Conservation (phyloP, 306 rosid genomes). For the Vicia faba region DNA sequence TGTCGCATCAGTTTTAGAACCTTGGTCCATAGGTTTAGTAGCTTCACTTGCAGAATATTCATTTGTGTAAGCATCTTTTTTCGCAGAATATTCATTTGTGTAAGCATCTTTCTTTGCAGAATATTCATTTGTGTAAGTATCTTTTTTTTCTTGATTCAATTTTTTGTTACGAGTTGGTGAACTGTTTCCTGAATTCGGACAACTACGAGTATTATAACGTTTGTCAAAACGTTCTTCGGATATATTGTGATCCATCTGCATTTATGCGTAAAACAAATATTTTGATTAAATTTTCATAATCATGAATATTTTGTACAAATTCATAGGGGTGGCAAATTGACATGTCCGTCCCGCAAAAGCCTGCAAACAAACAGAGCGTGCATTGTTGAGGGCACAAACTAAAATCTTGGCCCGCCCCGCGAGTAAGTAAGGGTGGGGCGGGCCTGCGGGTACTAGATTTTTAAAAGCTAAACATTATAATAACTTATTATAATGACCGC, state of each 20-base stretch:
- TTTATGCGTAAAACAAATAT: conserved; percentile 24
- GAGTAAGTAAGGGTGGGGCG: no score
- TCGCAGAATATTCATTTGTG: conserved; percentile 35
- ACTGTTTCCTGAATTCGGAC: conserved; percentile 41
- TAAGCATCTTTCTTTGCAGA: conserved; percentile 14
- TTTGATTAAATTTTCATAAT: conserved; percentile 29
- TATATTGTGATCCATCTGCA: conserved; percentile 46
- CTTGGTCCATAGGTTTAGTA: conserved; percentile 31
- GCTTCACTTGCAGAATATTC: conserved; percentile 34
- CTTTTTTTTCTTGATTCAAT: conserved; percentile 33
- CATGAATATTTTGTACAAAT: no score
- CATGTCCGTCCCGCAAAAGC: no score
- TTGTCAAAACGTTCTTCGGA: conserved; percentile 41
- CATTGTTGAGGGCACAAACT: no score
- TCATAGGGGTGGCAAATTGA: no score
- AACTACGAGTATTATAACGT: conserved; percentile 26
- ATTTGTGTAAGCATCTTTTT: conserved; percentile 35
- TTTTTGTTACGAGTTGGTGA: conserved; percentile 31
- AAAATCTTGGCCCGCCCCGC: no score
- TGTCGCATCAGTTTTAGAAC: conserved; percentile 41
- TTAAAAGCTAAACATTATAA: no score
- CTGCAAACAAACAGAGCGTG: no score
- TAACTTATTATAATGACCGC: no score
- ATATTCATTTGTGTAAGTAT: not conserved
- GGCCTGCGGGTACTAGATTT: no score